A percentile compares a stretch with the other conserved stretches of the same genome.
These are phyloP conservation scores for Pulveroboletus sp. DNA, from an alignment of 768 basidiomycete genomes.

Conservation along the genomic window DNA sequence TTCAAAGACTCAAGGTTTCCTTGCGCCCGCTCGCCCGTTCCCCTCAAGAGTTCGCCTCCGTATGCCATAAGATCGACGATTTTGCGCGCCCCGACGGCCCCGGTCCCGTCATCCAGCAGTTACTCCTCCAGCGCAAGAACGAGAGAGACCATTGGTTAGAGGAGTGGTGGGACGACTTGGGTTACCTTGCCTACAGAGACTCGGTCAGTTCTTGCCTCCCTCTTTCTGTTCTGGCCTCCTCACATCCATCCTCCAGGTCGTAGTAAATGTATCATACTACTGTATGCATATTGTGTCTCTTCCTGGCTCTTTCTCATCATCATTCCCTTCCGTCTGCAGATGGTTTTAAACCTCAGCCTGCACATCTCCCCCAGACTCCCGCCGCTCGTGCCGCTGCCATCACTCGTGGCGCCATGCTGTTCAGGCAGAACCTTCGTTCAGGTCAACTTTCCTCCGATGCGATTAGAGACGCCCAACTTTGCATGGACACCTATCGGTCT, in stretches of 20 bases:
- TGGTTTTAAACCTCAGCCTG: constrained; percentile 68
- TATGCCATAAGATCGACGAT: constrained; percentile 59
- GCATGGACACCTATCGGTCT: constrained; percentile 85
- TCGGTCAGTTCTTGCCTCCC: constrained; percentile 45
- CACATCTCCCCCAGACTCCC: constrained; percentile 52
- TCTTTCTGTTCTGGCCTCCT: neutral
- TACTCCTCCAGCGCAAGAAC: constrained; percentile 52
- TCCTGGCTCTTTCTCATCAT: neutral
- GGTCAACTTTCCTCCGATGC: constrained; percentile 63
- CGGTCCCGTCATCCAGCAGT: constrained; percentile 56
- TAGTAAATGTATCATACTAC: constrained; percentile 93
- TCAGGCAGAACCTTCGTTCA: constrained; percentile 62
- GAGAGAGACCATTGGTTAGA: constrained; percentile 79
- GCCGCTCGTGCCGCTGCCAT: constrained; percentile 68
- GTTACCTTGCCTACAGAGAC: constrained; percentile 82
- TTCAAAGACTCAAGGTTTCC: constrained; percentile 63
- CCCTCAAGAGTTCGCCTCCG: constrained; percentile 50
- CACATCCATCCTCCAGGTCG: constrained; percentile 46
- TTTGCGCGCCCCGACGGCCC: constrained; percentile 43
- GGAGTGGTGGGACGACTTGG: constrained; percentile 90
- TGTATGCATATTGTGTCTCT: constrained; percentile 45
- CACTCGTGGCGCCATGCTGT: constrained; percentile 67
- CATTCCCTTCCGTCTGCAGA: constrained; percentile 40
- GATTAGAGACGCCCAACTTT: constrained; percentile 64
- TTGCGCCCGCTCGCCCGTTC: constrained; percentile 70